Evolutionary conservation across 2,329 filamentous ascomycete species (phyloP), one percentile per base, ranked within the genome.

Genomic region (Neopestalotiopsis rosae): DNA sequence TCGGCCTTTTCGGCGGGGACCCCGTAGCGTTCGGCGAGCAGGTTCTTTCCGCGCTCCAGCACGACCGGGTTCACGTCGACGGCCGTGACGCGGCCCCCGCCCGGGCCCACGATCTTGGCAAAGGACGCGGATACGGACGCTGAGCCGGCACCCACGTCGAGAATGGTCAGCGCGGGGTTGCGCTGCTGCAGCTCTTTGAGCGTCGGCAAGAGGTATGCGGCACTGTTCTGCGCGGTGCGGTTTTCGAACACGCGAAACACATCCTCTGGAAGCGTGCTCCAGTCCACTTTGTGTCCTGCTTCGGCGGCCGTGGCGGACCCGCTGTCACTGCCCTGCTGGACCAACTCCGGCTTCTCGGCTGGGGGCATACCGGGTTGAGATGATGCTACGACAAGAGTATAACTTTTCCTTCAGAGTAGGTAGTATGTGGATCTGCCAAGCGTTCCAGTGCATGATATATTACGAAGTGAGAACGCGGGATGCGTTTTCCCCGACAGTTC

Each of bases 101-200:
- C 57, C n/a, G 84, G 83, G 6, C 84, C 77, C 69, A 80, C 80
- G 57, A 59, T 59, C 20, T 78, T 73, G 1, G 83, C 81, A 9
- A 86, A 75, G 6, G 81, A 82, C 9, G 78, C 76, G 1, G 82
- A 81, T 71, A 86, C 86, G 42, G 82, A 84, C n/a, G 84, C 84
- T 4, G 84, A 82, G 1, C 84, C 84, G 56, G 82, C 81, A 56
- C 84, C 84, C 14, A 85, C 80, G 69, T 86, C 84, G 28, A 86
- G 80, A 56, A 86, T 69, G 76, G 68, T 78, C 74, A 76, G 77
- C 68, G 56, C 9, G 2, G 71, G 70, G 42, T 72, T 71, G 52
- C n/a, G 49, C 17, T 66, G 24, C 59, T 70, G 67, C 10, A 71
- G 63, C n/a, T 64, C 34, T 57, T 74, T 58, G 2, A 81, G 74